Conservation (phyloP, 495 filamentous ascomycete genomes). For the Podospora didyma region DNA sequence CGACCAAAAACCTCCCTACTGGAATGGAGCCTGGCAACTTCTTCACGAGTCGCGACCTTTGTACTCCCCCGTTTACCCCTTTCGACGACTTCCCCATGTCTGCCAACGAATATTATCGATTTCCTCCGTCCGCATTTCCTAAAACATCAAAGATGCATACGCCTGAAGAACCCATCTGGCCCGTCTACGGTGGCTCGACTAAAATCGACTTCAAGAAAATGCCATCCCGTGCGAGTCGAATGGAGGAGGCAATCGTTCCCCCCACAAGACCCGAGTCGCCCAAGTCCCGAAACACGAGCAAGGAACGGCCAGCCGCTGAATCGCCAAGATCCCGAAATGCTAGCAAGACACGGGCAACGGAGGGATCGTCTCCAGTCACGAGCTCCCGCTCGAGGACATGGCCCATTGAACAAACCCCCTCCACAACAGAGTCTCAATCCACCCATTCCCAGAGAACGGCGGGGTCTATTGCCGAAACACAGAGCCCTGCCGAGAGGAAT, state of each 20-base stretch:
- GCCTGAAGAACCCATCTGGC: constrained; percentile 21
- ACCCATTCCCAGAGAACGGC: neutral
- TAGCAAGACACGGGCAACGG: neutral
- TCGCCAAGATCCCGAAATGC: constrained; percentile 5
- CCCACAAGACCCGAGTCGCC: constrained; percentile 1
- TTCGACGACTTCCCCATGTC: constrained; percentile 16
- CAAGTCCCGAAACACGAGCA: constrained; percentile 4
- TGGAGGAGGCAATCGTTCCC: neutral
- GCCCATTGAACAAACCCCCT: neutral
- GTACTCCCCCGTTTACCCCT: constrained; percentile 19
- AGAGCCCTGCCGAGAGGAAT: neutral
- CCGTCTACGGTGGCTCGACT: constrained; percentile 7
- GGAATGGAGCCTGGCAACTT: constrained; percentile 17
- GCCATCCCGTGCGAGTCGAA: constrained; percentile 1
- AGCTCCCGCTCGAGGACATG: neutral
- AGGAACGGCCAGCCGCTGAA: neutral
- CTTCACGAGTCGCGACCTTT: constrained; percentile 15
- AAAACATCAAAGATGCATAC: constrained; percentile 10
- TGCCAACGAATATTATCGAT: constrained; percentile 2
- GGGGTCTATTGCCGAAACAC: neutral
- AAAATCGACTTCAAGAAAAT: constrained; percentile 10
- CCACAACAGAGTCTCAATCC: neutral
- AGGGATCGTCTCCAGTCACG: neutral
- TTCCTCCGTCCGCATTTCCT: constrained; percentile 4
- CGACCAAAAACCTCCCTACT: constrained; percentile 3